Evolutionary conservation across 371 early-diverging fungal genomes (phyloP).

Genomic region (Mortierella sp.): DNA sequence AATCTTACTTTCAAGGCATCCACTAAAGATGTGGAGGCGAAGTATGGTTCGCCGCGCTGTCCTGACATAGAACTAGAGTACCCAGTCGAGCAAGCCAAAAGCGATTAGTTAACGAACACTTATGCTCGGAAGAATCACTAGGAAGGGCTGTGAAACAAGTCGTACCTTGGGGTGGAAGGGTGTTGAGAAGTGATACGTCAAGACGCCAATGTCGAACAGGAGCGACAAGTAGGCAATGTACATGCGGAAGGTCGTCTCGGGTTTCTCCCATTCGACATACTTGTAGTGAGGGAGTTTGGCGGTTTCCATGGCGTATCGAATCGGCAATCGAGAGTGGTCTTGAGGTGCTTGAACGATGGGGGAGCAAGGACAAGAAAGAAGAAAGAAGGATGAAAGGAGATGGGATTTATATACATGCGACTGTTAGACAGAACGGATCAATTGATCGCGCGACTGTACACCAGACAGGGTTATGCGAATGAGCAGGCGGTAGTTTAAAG

Average conservation of each 20-base stretch:
- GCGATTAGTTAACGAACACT: background rate
- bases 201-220: constrained; percentile 37
- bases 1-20: constrained; percentile 45
- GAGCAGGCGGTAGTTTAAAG: too few relatives aligned
- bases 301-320: background rate
- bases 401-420: background rate
- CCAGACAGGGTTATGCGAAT: too few relatives aligned
- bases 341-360: background rate
- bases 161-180: constrained; percentile 48
- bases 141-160: background rate
- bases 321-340: too few relatives aligned
- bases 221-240: constrained; percentile 39
- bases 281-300: constrained; percentile 31
- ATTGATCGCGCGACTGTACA: too few relatives aligned
- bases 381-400: constrained; percentile 4
- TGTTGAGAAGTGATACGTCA: constrained; percentile 39
- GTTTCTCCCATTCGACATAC: constrained; percentile 37
- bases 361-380: constrained; percentile 3
- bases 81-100: too few relatives aligned
- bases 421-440: too few relatives aligned
- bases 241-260: constrained; percentile 31
- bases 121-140: background rate
- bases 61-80: constrained; percentile 43
- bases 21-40: constrained; percentile 29
- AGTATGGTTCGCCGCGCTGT: constrained; percentile 28